Base-by-base conservation (phyloP, 495 filamentous ascomycete genomes). In the Aspergillus heteromorphus region DNA sequence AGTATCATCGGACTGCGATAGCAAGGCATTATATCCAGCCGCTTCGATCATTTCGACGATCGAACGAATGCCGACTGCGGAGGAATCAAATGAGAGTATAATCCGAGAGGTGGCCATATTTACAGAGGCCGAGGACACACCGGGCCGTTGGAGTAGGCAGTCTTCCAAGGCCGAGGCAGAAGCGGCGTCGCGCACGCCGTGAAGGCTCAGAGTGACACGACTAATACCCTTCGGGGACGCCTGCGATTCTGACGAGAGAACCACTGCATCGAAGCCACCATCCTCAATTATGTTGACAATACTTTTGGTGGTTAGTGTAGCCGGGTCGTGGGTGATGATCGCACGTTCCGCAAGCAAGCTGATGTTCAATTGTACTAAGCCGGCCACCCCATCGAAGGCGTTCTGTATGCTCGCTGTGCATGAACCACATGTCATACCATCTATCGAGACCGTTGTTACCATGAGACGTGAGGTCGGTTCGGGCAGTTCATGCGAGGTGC, bases 391-490 rank as follows among this genome's bases (percentile, higher is more conserved):
- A 52, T 84, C 80, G 63, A 97, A 95, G 2, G 87, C 91, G 48
- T 82, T 82, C 68, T 96, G 86, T 17, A 97, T 81, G 40, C 93
- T 92, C 10, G 91, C 88, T 6, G 92, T 97, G 67, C 93, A 98
- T 21, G 92, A 90, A 18, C 92, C 92, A 62, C 92, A 98, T 4
- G 92, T 97, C 93, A 98, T 97, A 25, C 93, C 93, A 60, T 87
- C 88, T 20, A 98, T 82, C 4, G 85, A 82, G 16, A 98, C 78
- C 0, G 91, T 96, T 0, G 92, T 97, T 4, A 86, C 83, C 57
- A 82, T 62, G 2, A 77, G 61, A 21, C 72, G 66, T 31, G 56
- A 67, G 42, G 66, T 71, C 57, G 74, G 70, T 29, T 74, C 79
- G 20, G 73, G 52, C 45, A 30, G 70, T 61, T 50, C 63, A 1